These are phyloP conservation scores for Glutinoglossum americanum DNA, from an alignment of 495 filamentous ascomycete genomes.

Conservation along the genomic window DNA sequence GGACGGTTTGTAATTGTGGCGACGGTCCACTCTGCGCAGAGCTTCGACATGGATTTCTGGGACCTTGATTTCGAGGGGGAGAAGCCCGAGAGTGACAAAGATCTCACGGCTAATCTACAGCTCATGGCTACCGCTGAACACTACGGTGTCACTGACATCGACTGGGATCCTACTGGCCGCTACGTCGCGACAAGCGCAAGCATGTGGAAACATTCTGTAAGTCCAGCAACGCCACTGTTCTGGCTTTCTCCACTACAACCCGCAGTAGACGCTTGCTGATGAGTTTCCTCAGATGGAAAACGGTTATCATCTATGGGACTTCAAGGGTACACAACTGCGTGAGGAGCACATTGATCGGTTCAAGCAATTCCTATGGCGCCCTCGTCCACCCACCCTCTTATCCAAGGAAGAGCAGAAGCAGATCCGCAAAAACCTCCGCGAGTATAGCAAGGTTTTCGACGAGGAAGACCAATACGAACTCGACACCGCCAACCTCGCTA, in stretches of 20 bases:
- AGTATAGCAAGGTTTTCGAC: slow-evolving; percentile 87
- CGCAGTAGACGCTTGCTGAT: background rate
- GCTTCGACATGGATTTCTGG: slow-evolving; percentile 90
- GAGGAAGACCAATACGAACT: slow-evolving; percentile 83
- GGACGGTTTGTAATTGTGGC: slow-evolving; percentile 86
- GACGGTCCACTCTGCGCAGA: slow-evolving; percentile 76
- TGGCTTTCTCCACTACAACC: background rate
- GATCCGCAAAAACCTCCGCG: slow-evolving; percentile 93
- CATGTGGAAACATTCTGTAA: slow-evolving; percentile 84
- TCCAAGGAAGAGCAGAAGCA: slow-evolving; percentile 88
- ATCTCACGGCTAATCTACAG: slow-evolving; percentile 81
- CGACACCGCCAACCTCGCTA: slow-evolving; percentile 76
- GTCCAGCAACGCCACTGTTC: slow-evolving; percentile 12
- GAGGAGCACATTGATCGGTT: slow-evolving; percentile 91
- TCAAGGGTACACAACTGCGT: slow-evolving; percentile 70
- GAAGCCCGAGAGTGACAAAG: slow-evolving; percentile 77
- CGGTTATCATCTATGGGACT: slow-evolving; percentile 94
- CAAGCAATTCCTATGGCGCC: slow-evolving; percentile 92
- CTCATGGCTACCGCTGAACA: slow-evolving; percentile 84
- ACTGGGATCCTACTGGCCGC: slow-evolving; percentile 92
- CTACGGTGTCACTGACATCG: slow-evolving; percentile 91
- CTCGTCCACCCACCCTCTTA: slow-evolving; percentile 71
- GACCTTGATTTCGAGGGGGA: slow-evolving; percentile 96
- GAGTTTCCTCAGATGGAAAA: slow-evolving; percentile 68
- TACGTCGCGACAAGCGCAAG: slow-evolving; percentile 83